Conservation (phyloP, 352 stramenopile species). For the Phytophthora cryptogea region DNA sequence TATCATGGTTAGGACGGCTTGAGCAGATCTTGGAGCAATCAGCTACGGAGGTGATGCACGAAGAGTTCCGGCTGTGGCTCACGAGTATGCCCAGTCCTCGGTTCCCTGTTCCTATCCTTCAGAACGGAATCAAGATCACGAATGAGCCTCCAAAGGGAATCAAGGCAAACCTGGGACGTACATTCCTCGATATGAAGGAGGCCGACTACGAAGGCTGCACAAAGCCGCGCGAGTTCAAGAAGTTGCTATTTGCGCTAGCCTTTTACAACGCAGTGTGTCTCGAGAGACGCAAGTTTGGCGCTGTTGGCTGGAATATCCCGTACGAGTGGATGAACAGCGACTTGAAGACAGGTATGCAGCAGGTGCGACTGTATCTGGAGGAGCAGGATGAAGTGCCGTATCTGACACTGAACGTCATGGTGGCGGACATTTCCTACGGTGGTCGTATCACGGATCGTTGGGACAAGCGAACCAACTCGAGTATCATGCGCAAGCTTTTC, state of each 20-base stretch:
- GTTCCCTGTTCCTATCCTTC: conserved; percentile 93
- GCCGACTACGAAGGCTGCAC: conserved; percentile 86
- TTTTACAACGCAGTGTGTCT: conserved; percentile 97
- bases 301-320: conserved; percentile 95
- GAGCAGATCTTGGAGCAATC: conserved; percentile 90
- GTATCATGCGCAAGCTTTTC: conserved; percentile 94
- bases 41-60: conserved; percentile 70
- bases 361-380: conserved; percentile 93
- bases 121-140: conserved; percentile 96
- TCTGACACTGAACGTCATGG: conserved; percentile 94
- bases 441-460: conserved; percentile 94
- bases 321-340: conserved; percentile 98
- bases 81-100: conserved; percentile 92
- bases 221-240: conserved; percentile 92
- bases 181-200: conserved; percentile 93
- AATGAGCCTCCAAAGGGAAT: conserved; percentile 94
- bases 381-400: conserved; percentile 94
- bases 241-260: conserved; percentile 89
- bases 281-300: conserved; percentile 93
- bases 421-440: conserved; percentile 95
- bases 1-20: conserved; percentile 89
- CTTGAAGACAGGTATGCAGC: conserved; percentile 93
- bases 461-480: conserved; percentile 95
- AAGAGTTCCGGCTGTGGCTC: conserved; percentile 93
- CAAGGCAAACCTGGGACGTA: conserved; percentile 91